Evolutionary conservation across 257 asterid genomes (phyloP).

Genomic region (Sherardia arvensis): DNA sequence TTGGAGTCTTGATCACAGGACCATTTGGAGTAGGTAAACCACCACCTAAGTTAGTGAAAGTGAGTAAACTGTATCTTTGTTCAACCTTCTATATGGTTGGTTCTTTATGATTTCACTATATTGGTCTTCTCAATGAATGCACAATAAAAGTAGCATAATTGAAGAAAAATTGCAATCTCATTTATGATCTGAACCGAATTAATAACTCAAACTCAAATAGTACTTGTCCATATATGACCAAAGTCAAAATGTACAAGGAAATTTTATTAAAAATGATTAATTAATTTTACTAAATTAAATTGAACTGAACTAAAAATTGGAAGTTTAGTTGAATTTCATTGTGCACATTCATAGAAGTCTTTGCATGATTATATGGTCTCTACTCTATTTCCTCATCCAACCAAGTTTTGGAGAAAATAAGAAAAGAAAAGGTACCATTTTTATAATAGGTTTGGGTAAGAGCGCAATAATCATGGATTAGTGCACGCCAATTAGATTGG

Average conservation of each 20-base stretch:
- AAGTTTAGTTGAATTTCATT: too few relatives aligned
- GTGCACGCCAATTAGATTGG: slow-evolving; percentile 6
- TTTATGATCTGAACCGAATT: too few relatives aligned
- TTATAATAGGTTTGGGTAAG: background rate
- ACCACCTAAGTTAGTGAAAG: background rate
- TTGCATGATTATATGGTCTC: background rate
- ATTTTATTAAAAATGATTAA: too few relatives aligned
- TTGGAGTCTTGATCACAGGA: background rate
- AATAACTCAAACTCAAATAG: too few relatives aligned
- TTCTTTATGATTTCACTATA: background rate
- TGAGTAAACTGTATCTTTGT: background rate
- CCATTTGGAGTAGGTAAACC: background rate
- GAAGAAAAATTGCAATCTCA: too few relatives aligned
- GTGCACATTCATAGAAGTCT: background rate
- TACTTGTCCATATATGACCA: too few relatives aligned
- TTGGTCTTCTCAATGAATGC: background rate
- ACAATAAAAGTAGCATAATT: too few relatives aligned
- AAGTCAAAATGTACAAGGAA: too few relatives aligned
- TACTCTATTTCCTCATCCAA: background rate
- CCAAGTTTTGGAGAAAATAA: background rate
- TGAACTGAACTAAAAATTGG: too few relatives aligned
- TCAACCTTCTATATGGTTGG: background rate
- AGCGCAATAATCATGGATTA: slow-evolving; percentile 9
- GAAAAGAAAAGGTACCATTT: background rate
- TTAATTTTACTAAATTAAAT: too few relatives aligned